Base-by-base conservation (phyloP, 805 yeast genomes). In the Jamesozyma piceae region DNA sequence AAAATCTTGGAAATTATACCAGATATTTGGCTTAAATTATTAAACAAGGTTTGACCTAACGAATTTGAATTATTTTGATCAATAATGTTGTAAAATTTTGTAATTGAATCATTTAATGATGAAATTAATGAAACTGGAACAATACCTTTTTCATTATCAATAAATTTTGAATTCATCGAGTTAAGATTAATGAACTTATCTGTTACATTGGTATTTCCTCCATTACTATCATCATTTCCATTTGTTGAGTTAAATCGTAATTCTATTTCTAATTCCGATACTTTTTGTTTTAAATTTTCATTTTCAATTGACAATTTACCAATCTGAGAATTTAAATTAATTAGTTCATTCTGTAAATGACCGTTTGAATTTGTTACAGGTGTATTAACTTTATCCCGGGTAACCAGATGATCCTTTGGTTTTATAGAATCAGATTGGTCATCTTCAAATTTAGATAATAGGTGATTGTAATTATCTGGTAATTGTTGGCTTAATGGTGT, bases 201-300 rank as follows among this genome's bases (percentile, higher is more conserved):
- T 5, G n/a, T 20, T 5, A 5, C 18, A 10, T 38, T 32, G 5
- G 27, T 13, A 3, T 5, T 27, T 13, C 30, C 30, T 2, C 10
- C 17, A 26, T 17, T 18, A 6, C 15, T 22, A 5, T 11, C 14
- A 8, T 9, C 28, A 18, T 26, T n/a, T 20, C 15, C 27, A 15
- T 2, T 10, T 10, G 11, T 9, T 14, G 26, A 8, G 13, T 26
- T 30, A 15, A 38, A 38, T 18, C 59, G 60, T 11, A 56, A 43
- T 41, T 75, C 68, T n/a, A 71, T 61, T 13, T 72, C 71, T 77
- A 83, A 73, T 43, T 65, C 67, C 4, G 65, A 55, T 9, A 71
- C 47, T 41, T 63, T 61, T 35, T 59, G 64, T 44, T 63, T 67
- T 51, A 60, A 54, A n/a, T 44, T 54, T 38, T 58, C 71, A 43